Conservation (phyloP, 306 rosid species). For the Ammopiptanthus mongolicus region DNA sequence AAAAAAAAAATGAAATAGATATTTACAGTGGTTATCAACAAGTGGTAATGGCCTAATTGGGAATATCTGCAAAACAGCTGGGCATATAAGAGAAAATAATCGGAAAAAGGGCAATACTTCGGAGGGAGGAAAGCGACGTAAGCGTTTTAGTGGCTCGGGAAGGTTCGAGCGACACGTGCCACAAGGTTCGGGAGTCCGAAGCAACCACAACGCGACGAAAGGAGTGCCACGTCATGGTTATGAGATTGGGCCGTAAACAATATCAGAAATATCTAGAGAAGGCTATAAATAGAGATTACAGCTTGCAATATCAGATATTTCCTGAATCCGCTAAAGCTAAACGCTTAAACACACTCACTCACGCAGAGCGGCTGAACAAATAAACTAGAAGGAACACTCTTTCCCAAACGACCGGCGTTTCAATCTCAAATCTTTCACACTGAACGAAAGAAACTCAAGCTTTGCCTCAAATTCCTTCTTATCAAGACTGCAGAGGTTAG, state of each 20-base stretch:
- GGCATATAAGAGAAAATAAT: not conserved
- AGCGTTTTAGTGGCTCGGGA: constrained; percentile 38
- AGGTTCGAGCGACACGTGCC: constrained; percentile 52
- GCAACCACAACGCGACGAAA: constrained; percentile 33
- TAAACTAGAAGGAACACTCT: not conserved
- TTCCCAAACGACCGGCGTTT: not conserved
- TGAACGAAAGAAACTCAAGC: not conserved
- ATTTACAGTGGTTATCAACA: too few relatives aligned
- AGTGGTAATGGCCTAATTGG: constrained; percentile 30
- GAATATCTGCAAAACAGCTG: not conserved
- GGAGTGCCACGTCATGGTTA: constrained; percentile 42
- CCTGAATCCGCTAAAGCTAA: constrained; percentile 7
- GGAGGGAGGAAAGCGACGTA: not conserved
- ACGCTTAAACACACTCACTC: not conserved
- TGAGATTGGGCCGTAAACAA: not conserved
- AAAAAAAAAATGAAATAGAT: too few relatives aligned
- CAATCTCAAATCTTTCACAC: not conserved
- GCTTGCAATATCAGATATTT: not conserved
- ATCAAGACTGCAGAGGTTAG: constrained; percentile 17
- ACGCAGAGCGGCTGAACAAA: not conserved
- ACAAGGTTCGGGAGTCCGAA: constrained; percentile 8
- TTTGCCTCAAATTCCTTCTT: not conserved
- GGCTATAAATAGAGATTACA: constrained; percentile 53
- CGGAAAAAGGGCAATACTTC: not conserved
- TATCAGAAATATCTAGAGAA: constrained; percentile 66